Percentiles rank a stretch among this genome's conserved stretches.
Conservation (phyloP, 768 basidiomycete genomes). For the Podaxis mareebaensis region DNA sequence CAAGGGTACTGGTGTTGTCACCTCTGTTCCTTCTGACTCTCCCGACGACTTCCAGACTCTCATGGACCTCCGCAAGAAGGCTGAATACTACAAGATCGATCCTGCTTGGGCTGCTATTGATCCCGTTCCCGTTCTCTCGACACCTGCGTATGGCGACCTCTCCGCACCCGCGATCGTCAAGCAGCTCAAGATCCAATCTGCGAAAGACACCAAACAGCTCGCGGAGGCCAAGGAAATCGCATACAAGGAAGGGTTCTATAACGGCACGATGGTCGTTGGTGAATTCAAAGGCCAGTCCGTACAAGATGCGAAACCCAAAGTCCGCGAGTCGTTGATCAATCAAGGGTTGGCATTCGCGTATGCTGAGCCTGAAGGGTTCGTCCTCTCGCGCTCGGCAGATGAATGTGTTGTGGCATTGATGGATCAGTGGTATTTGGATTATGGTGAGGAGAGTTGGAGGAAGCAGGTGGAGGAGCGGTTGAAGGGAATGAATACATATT, state of each 20-base stretch:
- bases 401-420: constrained; percentile 98
- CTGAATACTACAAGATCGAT: constrained; percentile 94
- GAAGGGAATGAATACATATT: constrained; percentile 87
- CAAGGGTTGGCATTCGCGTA: constrained; percentile 82
- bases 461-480: constrained; percentile 81
- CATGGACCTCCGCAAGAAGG: constrained; percentile 91
- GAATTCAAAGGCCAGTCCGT: constrained; percentile 89
- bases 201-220: constrained; percentile 91
- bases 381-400: constrained; percentile 89
- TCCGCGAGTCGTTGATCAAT: constrained; percentile 81
- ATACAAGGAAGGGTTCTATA: constrained; percentile 98
- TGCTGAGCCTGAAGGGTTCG: constrained; percentile 91
- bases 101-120: constrained; percentile 84
- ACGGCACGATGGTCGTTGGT: constrained; percentile 87
- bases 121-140: constrained; percentile 84
- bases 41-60: constrained; percentile 94
- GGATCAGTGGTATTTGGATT: constrained; percentile 99
- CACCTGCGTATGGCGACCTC: constrained; percentile 91
- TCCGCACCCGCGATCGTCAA: constrained; percentile 82
- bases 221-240: constrained; percentile 97
- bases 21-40: constrained; percentile 97
- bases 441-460: constrained; percentile 91
- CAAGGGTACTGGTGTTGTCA: constrained; percentile 99
- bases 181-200: constrained; percentile 91
- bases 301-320: constrained; percentile 89